Evolutionary conservation across 305 asterid species (phyloP).

Genomic region (Fraxinus angustifolia): DNA sequence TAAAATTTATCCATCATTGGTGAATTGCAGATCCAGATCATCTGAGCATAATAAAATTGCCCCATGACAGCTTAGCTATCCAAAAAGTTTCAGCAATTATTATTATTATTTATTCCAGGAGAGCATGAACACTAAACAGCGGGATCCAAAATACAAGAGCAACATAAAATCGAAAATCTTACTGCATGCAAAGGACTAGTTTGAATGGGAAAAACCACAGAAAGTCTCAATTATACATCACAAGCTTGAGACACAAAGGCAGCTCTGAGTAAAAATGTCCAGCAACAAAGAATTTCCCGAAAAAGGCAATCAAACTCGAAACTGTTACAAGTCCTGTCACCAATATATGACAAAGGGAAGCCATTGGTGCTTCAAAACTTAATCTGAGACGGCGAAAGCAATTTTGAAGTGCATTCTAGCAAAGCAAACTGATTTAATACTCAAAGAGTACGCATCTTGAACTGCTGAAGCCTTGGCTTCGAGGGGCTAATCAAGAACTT

Average conservation of each 20-base stretch:
- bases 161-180: background rate
- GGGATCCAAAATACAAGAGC: background rate
- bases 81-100: background rate
- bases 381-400: constrained; percentile 20
- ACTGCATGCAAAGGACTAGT: background rate
- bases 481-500: constrained; percentile 32
- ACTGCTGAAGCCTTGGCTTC: constrained; percentile 34
- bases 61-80: background rate
- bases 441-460: constrained; percentile 25
- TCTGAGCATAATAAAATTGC: background rate
- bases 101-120: constrained; percentile 18
- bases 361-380: constrained; percentile 17
- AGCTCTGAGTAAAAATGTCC: background rate
- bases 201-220: background rate
- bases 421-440: background rate
- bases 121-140: background rate
- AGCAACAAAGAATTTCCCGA: constrained; percentile 18
- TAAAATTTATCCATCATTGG: constrained; percentile 20
- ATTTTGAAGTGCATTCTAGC: background rate
- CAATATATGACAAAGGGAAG: background rate
- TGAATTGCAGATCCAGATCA: background rate
- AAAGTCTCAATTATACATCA: background rate
- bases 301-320: constrained; percentile 12
- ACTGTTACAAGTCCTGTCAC: background rate
- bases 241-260: background rate